These are phyloP conservation scores for Aspergillus sp. DNA, from an alignment of 2,329 filamentous ascomycete genomes.

Conservation along the genomic window DNA sequence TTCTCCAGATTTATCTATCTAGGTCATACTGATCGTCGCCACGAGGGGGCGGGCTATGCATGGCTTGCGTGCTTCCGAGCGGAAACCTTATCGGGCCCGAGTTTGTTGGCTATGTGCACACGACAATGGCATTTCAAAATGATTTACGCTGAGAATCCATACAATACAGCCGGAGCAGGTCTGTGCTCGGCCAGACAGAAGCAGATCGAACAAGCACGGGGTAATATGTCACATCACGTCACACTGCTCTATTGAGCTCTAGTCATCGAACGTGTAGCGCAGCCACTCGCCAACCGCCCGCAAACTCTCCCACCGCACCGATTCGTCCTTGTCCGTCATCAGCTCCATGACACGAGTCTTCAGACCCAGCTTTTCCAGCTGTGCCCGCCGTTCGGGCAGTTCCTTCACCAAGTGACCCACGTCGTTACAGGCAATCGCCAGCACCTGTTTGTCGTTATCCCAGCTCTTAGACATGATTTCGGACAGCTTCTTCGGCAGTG, in stretches of 20 bases:
- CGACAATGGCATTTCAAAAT: conserved; percentile 4
- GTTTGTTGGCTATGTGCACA: conserved; percentile 10
- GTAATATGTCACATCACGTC: conserved; percentile 25
- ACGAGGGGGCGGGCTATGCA: not conserved
- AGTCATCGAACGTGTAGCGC: conserved; percentile 66
- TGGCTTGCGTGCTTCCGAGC: not conserved
- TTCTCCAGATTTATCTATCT: not conserved
- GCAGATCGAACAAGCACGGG: conserved; percentile 18
- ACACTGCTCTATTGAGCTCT: conserved; percentile 13
- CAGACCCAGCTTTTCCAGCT: conserved; percentile 79
- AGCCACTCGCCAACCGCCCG: conserved; percentile 79
- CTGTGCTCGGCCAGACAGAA: conserved; percentile 4
- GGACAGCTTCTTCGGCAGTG: conserved; percentile 76
- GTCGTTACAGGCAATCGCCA: conserved; percentile 92
- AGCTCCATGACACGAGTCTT: conserved; percentile 90
- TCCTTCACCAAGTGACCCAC: conserved; percentile 86
- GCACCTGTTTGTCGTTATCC: conserved; percentile 81
- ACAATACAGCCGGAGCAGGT: conserved; percentile 4
- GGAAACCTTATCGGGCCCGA: not conserved
- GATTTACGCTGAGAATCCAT: conserved; percentile 15
- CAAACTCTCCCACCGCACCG: conserved; percentile 89
- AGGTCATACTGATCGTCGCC: not conserved
- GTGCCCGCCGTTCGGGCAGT: conserved; percentile 77
- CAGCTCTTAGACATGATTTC: conserved; percentile 80
- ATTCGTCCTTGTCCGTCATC: conserved; percentile 87